Evolutionary conservation across 176 grass and related monocot species (phyloP).

Genomic region (Oropetium thomaeum): DNA sequence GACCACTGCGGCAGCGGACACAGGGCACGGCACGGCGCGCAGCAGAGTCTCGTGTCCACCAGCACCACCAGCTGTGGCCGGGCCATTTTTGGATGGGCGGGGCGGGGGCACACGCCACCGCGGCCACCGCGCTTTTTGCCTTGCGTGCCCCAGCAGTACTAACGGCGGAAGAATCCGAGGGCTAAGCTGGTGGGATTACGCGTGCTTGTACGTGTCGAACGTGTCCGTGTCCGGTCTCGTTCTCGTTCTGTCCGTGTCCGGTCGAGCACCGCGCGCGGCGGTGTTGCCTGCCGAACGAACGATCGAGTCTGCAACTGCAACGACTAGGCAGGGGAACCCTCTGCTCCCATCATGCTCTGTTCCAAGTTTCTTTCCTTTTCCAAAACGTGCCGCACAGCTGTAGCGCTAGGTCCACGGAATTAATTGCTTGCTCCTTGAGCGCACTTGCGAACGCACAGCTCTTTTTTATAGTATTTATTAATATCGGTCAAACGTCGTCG

Average conservation of each 20-base stretch:
- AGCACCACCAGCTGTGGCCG: background rate
- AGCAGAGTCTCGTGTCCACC: background rate
- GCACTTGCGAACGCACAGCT: too few species aligned
- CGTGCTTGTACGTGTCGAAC: background rate
- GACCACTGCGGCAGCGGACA: too few species aligned
- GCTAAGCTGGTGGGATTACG: background rate
- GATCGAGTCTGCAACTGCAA: background rate
- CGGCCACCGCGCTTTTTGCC: background rate
- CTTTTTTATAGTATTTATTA: background rate
- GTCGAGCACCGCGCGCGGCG: too few species aligned
- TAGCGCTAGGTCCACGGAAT: background rate
- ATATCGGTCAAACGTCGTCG: background rate
- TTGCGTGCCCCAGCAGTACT: too few species aligned
- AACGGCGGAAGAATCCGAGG: background rate
- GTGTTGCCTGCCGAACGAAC: background rate
- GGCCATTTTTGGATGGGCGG: background rate
- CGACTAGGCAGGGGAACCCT: background rate
- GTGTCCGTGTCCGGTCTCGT: too few species aligned
- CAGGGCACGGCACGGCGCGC: too few species aligned
- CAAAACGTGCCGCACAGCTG: background rate
- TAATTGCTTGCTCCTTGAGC: background rate
- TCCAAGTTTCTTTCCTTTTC: background rate
- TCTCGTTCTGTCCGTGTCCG: too few species aligned
- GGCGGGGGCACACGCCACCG: background rate
- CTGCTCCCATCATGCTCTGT: background rate